phyloP scores from a whole-genome alignment of 768 basidiomycete genomes.

The Hydnum rufescens region DNA sequence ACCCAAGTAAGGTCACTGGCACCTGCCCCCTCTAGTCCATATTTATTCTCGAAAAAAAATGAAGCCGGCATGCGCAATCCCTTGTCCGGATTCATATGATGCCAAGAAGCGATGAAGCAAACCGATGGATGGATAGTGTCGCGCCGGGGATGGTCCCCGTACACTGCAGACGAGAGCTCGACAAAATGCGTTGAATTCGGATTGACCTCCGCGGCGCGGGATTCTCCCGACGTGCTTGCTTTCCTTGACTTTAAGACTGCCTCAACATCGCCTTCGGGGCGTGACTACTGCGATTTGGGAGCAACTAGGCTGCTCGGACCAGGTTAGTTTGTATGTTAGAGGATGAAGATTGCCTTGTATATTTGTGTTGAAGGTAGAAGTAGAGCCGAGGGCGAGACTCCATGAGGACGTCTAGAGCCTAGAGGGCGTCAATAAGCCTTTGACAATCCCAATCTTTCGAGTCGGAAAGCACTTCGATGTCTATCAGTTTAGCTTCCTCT shows the following conservation, averaged over 20 bases:
- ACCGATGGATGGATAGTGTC: not conserved
- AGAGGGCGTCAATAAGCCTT: not conserved
- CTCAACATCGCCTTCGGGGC: not conserved
- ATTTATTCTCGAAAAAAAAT: too few relatives aligned
- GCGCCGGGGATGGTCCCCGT: not conserved
- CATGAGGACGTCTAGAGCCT: not conserved
- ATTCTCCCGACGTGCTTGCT: not conserved
- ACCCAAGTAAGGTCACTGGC: too few relatives aligned
- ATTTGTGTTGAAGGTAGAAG: not conserved
- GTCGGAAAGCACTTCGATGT: not conserved
- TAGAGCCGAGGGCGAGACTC: not conserved
- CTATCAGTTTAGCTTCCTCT: not conserved
- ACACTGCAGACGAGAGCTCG: not conserved
- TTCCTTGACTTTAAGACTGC: not conserved
- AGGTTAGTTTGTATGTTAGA: not conserved
- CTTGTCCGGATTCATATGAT: too few relatives aligned
- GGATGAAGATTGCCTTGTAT: not conserved
- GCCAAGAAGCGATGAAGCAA: not conserved
- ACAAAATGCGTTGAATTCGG: too few relatives aligned
- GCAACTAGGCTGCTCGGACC: not conserved
- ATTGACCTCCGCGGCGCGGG: not conserved
- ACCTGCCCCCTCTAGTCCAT: too few relatives aligned
- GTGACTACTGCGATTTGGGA: not conserved
- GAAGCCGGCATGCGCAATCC: too few relatives aligned
- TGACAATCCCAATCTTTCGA: not conserved